phyloP scores from a whole-genome alignment of 108 stramenopile species.

The Cyclotella kingstonii region DNA sequence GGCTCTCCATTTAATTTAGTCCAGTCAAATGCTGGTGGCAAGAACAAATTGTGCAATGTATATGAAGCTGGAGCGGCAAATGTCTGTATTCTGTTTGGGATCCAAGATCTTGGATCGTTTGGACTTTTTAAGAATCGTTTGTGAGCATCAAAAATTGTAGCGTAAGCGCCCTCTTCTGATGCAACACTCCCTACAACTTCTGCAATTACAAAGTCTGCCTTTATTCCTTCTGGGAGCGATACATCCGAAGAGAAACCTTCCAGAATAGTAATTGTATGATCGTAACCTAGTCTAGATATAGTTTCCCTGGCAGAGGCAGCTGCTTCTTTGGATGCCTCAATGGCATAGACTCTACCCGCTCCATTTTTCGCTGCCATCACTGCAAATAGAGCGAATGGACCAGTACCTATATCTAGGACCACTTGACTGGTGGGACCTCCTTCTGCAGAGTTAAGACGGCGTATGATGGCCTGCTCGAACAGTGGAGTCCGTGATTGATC shows the following conservation, averaged over 20 bases:
- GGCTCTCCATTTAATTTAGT: slow-evolving; percentile 58
- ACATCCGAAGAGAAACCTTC: slow-evolving; percentile 72
- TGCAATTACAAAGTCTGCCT: slow-evolving; percentile 59
- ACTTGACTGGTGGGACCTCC: slow-evolving; percentile 32
- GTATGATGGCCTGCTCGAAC: slow-evolving; percentile 51
- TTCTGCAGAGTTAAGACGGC: slow-evolving; percentile 35
- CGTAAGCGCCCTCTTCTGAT: slow-evolving; percentile 64
- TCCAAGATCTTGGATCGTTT: slow-evolving; percentile 43
- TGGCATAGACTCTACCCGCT: slow-evolving; percentile 65
- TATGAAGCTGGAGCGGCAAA: slow-evolving; percentile 59
- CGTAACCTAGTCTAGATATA: slow-evolving; percentile 43
- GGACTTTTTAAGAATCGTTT: slow-evolving; percentile 54
- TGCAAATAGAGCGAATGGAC: slow-evolving; percentile 68
- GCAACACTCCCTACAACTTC: slow-evolving; percentile 66
- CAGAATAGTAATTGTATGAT: slow-evolving; percentile 50
- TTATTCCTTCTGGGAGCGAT: slow-evolving; percentile 44
- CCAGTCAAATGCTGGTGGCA: slow-evolving; percentile 71
- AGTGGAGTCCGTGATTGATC: slow-evolving; percentile 59
- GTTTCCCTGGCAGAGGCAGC: slow-evolving; percentile 40
- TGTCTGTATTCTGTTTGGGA: slow-evolving; percentile 59
- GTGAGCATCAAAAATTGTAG: slow-evolving; percentile 58
- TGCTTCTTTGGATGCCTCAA: slow-evolving; percentile 59
- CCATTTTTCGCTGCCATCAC: slow-evolving; percentile 62
- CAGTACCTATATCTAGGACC: slow-evolving; percentile 72
- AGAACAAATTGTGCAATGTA: slow-evolving; percentile 61